Conservation (phyloP, 2,329 filamentous ascomycete species). For the Huntiella abstrusa region DNA sequence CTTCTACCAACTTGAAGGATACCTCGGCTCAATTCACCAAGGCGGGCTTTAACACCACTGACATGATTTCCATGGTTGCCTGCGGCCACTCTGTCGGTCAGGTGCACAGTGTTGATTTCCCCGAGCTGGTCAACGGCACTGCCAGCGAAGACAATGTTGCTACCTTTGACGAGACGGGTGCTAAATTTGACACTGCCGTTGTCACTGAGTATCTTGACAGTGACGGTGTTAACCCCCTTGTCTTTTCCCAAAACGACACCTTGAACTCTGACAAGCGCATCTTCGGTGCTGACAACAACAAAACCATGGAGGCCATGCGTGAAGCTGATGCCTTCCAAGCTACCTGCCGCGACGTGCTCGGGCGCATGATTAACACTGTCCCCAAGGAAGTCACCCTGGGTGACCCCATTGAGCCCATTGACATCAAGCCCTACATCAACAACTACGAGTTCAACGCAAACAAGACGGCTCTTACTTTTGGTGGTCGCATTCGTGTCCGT, state of each 20-base stretch:
- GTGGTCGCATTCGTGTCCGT: slow-evolving; percentile 16
- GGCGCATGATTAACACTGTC: slow-evolving; percentile 21
- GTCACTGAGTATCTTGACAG: slow-evolving; percentile 25
- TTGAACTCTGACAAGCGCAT: slow-evolving; percentile 24
- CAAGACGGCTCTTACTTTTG: slow-evolving; percentile 14
- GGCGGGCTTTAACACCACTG: slow-evolving; percentile 17
- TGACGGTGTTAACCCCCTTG: slow-evolving; percentile 24
- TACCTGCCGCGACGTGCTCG: slow-evolving; percentile 17
- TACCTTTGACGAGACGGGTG: slow-evolving; percentile 21
- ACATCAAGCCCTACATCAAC: slow-evolving; percentile 18
- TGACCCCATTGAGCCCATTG: slow-evolving; percentile 16
- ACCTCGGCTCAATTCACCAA: slow-evolving; percentile 16
- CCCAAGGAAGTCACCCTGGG: slow-evolving; percentile 16
- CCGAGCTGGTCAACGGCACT: slow-evolving; percentile 16
- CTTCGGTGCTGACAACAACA: slow-evolving; percentile 25
- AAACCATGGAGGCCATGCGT: slow-evolving; percentile 23
- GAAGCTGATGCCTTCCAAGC: slow-evolving; percentile 20
- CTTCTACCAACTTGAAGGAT: slow-evolving; percentile 15
- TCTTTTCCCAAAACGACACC: slow-evolving; percentile 21
- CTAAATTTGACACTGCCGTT: slow-evolving; percentile 25
- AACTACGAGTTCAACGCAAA: slow-evolving; percentile 15
- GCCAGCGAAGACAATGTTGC: slow-evolving; percentile 19
- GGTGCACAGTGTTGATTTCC: slow-evolving; percentile 23
- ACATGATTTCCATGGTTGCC: slow-evolving; percentile 21
- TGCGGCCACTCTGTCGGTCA: slow-evolving; percentile 22